Base-by-base conservation (phyloP, 225 moss, liverwort and hornwort species). In the Bryoerythrophyllum caledonicum region DNA sequence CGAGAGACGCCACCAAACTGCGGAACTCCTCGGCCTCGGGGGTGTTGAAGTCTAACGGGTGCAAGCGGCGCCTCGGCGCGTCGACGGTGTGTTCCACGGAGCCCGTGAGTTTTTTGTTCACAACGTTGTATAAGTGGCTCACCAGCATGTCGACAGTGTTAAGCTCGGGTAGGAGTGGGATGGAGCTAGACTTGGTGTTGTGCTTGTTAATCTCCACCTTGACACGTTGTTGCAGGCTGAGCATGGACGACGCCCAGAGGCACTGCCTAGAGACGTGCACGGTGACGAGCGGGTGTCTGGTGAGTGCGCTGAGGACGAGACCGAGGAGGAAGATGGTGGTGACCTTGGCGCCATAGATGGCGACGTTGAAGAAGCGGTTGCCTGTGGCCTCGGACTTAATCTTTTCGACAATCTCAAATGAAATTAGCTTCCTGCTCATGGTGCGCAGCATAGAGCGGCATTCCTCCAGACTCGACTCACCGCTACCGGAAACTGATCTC, bases 281-380 rank as follows among this genome's bases (percentile, higher is more conserved):
- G 26, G 43, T 77, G 15, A 66, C 72, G n/a, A 77, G 64, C 3
- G 84, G 84, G 24, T 74, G 81, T 30, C 74, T 80, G 27, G 81
- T 67, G 28, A 84, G 73, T 1, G 84, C 81, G 19, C 69, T 70
- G 53, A 84, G 17, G 40, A 84, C 60, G 43, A 84, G 53, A 12
- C 76, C 73, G 41, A 77, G 77, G 7, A 84, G 52, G 46, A 76
- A 84, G 30, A 84, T 81, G 24, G 84, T 84, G 26, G 69, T 80
- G n/a, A 80, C 84, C 40, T 84, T 84, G 34, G 84, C 80, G 5
- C 84, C 81, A 56, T 84, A 84, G 41, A 80, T 77, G 49, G 80
- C 81, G 38, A 37, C 37, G 7, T 63, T 77, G 35, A 84, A 44
- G 67, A 81, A 81, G 1, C 73, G 77, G 38, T 81, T 76, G 8